Evolutionary conservation across 2,329 filamentous ascomycete genomes (phyloP), one percentile per base, ranked within the genome.

Genomic region (Aspergillus sp.): DNA sequence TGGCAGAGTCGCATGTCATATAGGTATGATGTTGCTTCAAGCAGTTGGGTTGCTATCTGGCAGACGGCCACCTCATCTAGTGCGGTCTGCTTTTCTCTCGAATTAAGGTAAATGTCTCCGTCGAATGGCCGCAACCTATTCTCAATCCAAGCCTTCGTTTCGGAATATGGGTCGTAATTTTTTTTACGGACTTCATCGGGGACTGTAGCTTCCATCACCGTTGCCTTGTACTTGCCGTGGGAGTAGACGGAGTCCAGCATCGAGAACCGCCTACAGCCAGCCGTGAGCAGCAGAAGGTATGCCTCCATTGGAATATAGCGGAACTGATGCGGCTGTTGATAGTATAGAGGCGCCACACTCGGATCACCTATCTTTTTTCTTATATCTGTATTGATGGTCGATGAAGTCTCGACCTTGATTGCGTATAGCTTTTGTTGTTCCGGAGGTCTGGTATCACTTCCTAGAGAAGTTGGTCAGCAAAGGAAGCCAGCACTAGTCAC

Each of bases 1-100:
- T 75, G 70, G 13, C 59, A 62, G 15, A 73, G 48, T 17, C 65
- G 64, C 67, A 74, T 65, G 54, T 75, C 69, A 27, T 66, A 67
- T 41, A 75, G 52, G 23, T 73, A 68, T 30, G 62, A 54, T 39
- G 72, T 56, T 1, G 61, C 73, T 54, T 74, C 61, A 8, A 75
- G 54, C 32, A 75, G 58, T 27, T 75, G 71, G 1, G 65, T 63
- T 5, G 70, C 64, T 25, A 75, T 61, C 54, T 74, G 75, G 56
- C 70, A 69, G 10, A 62, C 71, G 44, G 69, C 48, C 21, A 64
- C 58, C 58, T 74, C 72, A 23, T 60, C 59, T 13, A 44, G 15
- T 3, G 0, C 6, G 10, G 52, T 36, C 10, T 21, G 3, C 39
- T 54, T 54, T 5, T 8, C 15, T 17, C 5, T 6, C 2, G 0